These are phyloP conservation scores for Microbotryum lychnidis-dioicae DNA, from an alignment of 1,284 basidiomycete genomes.

Conservation along the genomic window DNA sequence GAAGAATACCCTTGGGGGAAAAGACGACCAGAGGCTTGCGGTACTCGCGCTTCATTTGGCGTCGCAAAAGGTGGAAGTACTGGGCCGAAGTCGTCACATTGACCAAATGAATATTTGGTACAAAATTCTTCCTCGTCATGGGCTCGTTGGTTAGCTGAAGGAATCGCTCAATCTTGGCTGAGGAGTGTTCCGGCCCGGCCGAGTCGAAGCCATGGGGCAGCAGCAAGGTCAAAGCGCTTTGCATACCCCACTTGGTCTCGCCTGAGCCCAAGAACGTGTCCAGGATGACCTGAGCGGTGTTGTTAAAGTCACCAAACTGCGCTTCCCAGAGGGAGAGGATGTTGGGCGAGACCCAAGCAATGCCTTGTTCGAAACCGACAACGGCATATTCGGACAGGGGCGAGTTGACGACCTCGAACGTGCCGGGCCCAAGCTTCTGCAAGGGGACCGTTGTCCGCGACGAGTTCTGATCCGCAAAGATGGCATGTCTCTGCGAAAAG, in stretches of 20 bases:
- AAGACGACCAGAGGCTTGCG: constrained; percentile 75
- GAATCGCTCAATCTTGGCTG: constrained; percentile 71
- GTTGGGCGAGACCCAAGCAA: constrained; percentile 73
- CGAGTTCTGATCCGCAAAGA: constrained; percentile 68
- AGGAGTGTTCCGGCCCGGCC: constrained; percentile 79
- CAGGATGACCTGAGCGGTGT: constrained; percentile 66
- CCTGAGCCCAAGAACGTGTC: constrained; percentile 76
- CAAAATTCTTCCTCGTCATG: constrained; percentile 42
- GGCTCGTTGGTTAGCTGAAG: constrained; percentile 62
- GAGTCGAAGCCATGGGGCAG: constrained; percentile 48
- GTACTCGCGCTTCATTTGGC: constrained; percentile 74
- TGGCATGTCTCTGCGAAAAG: constrained; percentile 83
- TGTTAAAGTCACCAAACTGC: constrained; percentile 84
- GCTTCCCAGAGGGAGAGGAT: constrained; percentile 83
- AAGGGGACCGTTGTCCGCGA: constrained; percentile 19
- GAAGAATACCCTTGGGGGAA: constrained; percentile 69
- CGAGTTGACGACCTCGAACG: constrained; percentile 40
- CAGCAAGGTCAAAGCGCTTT: constrained; percentile 30
- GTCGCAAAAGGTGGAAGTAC: constrained; percentile 76
- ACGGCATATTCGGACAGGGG: constrained; percentile 32
- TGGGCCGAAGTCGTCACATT: constrained; percentile 82
- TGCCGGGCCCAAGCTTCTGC: constrained; percentile 34
- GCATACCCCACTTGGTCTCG: constrained; percentile 46
- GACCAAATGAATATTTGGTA: constrained; percentile 63
- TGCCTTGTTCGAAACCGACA: constrained; percentile 70